Evolutionary conservation across 2,329 filamentous ascomycete genomes (phyloP).

Genomic region (Verticillium dahliae): DNA sequence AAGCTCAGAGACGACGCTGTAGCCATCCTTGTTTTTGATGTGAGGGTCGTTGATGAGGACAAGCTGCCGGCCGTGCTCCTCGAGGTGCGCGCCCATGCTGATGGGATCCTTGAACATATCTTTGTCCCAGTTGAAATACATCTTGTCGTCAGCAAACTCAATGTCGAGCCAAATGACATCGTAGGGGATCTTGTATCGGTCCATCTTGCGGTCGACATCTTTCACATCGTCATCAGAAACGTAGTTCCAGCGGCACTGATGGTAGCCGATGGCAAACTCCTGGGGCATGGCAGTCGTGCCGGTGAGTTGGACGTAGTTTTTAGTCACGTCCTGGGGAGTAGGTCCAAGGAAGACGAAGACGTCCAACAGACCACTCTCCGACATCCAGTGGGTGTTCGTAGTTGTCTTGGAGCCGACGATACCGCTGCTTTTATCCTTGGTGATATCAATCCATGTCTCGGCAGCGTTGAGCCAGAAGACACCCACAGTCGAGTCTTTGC

Average conservation of each 20-base stretch:
- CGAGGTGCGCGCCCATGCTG: conserved; percentile 82
- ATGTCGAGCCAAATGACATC: conserved; percentile 99
- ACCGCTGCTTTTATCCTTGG: conserved; percentile 65
- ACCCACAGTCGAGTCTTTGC: conserved; percentile 86
- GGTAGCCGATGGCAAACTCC: conserved; percentile 86
- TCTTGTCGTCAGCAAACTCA: conserved; percentile 93
- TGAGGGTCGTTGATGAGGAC: conserved; percentile 96
- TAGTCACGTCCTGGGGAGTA: conserved; percentile 73
- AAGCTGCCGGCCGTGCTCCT: conserved; percentile 78
- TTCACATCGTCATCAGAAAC: conserved; percentile 94
- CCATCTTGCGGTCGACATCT: conserved; percentile 93
- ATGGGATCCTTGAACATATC: conserved; percentile 82
- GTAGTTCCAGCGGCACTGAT: conserved; percentile 99
- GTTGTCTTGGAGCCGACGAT: conserved; percentile 63
- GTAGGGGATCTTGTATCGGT: conserved; percentile 91
- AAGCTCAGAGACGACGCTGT: conserved; percentile 70
- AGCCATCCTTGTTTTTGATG: conserved; percentile 85
- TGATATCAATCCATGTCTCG: conserved; percentile 95
- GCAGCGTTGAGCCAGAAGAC: conserved; percentile 97
- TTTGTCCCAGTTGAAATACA: conserved; percentile 97
- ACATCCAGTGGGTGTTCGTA: conserved; percentile 86
- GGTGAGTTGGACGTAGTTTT: conserved; percentile 81
- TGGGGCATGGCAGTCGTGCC: conserved; percentile 88
- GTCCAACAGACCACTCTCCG: conserved; percentile 82
- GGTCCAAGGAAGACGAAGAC: conserved; percentile 93